A percentile compares a stretch with the other conserved stretches of the same genome.
Evolutionary conservation across 2,329 filamentous ascomycete genomes (phyloP).

Genomic region (Phaeomoniella chlamydospora): DNA sequence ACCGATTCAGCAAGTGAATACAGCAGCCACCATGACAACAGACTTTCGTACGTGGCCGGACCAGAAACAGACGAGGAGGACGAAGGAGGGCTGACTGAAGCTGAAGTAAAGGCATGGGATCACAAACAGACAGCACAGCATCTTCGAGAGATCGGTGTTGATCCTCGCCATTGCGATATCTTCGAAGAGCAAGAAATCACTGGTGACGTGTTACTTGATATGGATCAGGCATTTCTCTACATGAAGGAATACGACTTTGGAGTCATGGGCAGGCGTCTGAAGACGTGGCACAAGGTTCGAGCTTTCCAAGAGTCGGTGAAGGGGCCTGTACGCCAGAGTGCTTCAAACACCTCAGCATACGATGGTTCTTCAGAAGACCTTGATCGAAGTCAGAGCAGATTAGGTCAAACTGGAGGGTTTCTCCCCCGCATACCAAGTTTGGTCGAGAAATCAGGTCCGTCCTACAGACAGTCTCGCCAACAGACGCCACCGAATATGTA

Average conservation of each 20-base stretch:
- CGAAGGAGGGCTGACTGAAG: constrained; percentile 49
- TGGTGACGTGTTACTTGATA: constrained; percentile 80
- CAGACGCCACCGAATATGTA: constrained; percentile 2
- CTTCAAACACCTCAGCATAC: constrained; percentile 25
- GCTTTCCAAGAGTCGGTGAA: constrained; percentile 75
- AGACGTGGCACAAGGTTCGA: constrained; percentile 96
- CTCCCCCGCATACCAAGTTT: constrained; percentile 28
- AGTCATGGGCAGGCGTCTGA: constrained; percentile 73
- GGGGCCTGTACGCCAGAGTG: constrained; percentile 33
- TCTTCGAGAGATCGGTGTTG: constrained; percentile 70
- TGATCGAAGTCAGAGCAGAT: constrained; percentile 25
- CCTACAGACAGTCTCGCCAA: constrained; percentile 9
- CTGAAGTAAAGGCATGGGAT: constrained; percentile 68
- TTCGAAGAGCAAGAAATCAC: constrained; percentile 94
- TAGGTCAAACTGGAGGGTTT: constrained; percentile 20
- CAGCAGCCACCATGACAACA: constrained; percentile 60
- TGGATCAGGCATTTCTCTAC: constrained; percentile 91
- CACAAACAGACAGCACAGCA: constrained; percentile 77
- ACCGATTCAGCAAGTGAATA: constrained; percentile 85
- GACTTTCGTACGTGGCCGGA: constrained; percentile 82
- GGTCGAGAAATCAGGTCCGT: constrained; percentile 17
- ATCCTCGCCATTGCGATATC: constrained; percentile 80
- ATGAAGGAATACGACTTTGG: constrained; percentile 92
- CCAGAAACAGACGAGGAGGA: constrained; percentile 94
- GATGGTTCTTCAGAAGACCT: constrained; percentile 26